Conservation (phyloP, 1,139 yeast species). For the Magnusiomyces paraingens region DNA sequence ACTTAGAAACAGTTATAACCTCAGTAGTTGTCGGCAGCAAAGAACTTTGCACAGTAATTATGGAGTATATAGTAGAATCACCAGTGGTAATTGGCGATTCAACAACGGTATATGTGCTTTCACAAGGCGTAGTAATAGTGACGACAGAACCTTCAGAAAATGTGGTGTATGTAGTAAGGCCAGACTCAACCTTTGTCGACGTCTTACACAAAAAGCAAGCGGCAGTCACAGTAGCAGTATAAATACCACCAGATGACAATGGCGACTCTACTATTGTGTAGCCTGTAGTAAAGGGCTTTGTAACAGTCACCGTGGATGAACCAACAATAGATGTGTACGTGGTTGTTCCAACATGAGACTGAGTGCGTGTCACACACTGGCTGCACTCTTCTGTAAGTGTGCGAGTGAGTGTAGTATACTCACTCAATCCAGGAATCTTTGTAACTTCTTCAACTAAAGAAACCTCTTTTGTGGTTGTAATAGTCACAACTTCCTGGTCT, state of each 20-base stretch:
- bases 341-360: neutral
- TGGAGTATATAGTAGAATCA: neutral
- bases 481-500: neutral
- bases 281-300: neutral
- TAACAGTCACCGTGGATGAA: neutral
- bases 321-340: neutral
- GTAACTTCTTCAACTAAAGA: neutral
- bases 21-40: neutral
- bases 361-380: neutral
- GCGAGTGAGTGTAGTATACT: neutral
- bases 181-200: neutral
- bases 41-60: neutral
- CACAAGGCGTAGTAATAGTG: conserved; percentile 1
- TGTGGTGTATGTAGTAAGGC: neutral
- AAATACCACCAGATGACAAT: neutral
- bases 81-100: neutral
- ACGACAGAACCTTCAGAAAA: neutral
- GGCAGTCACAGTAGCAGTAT: neutral
- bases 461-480: neutral
- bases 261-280: neutral
- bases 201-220: neutral
- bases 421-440: neutral
- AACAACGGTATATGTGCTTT: neutral
- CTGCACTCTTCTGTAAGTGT: neutral
- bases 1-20: neutral